Conservation (phyloP, 805 yeast genomes). For the fission yeast (Schizosaccharomyces pombe) region DNA sequence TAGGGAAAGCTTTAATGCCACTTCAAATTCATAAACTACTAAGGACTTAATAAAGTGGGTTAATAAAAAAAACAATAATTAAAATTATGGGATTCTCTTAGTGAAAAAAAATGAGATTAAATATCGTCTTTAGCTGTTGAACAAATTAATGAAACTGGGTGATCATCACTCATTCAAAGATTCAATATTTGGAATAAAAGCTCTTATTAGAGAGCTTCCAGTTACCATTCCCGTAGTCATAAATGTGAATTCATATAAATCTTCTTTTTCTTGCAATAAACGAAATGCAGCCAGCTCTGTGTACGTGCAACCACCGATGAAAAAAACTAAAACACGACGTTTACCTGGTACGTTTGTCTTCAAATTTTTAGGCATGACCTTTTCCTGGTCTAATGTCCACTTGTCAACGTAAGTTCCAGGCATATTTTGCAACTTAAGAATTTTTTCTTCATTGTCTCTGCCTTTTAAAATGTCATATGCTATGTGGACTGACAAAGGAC, state of each 20-base stretch:
- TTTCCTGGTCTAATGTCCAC: not conserved
- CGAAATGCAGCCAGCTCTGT: constrained; percentile 59
- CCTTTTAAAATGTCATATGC: constrained; percentile 46
- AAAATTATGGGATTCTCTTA: no score
- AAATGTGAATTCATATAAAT: not conserved
- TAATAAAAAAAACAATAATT: no score
- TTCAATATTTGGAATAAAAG: not conserved
- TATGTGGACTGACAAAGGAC: constrained; percentile 50
- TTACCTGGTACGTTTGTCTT: not conserved
- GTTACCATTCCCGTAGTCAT: not conserved
- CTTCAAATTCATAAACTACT: no score
- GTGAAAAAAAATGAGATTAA: no score
- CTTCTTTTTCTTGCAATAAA: constrained; percentile 19
- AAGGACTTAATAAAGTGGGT: no score
- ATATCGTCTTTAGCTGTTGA: no score
- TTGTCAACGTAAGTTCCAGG: not conserved
- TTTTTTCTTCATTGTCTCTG: constrained; percentile 5
- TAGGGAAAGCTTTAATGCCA: no score
- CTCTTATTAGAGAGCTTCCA: not conserved
- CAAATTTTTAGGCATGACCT: not conserved
- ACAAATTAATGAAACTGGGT: no score
- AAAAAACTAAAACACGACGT: constrained; percentile 24
- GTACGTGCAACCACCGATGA: constrained; percentile 69
- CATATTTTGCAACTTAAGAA: not conserved
- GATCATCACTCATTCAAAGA: not conserved